Base-by-base conservation (phyloP, 2,329 filamentous ascomycete genomes). In the Diaporthe vexans region DNA sequence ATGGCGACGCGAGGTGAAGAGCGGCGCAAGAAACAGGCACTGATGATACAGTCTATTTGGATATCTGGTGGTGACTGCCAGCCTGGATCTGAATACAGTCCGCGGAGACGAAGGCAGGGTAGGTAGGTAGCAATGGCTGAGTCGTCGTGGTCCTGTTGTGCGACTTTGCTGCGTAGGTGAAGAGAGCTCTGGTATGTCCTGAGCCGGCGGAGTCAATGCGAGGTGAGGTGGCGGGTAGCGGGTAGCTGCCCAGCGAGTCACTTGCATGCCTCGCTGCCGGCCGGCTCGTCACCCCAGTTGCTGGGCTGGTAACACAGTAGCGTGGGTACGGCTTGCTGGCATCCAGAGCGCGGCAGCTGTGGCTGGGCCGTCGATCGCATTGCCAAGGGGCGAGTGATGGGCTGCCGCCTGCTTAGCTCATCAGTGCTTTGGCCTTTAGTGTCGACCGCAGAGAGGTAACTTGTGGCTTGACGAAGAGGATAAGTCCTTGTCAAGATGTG, bases 171-270 rank as follows among this genome's bases (percentile, higher is more conserved):
- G 24, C 26, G 54, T 17, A 51, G 40, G 15, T 10, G 10, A 33
- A 46, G 35, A 46, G 26, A 57, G 35, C 33, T 51, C 15, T 46
- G 40, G 54, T 26, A 48, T 26, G 52, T 40, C 21, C 21, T 4
- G n/a, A 24, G 33, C 43, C 26, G 51, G 21, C 4, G n/a, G n/a
- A 46, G 51, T 24, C 37, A 19, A 46, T 46, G 68, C 46, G 43
- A 51, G 33, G 69, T 51, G 56, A 71, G 69, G 48, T 63, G 43
- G 48, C 37, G 69, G 56, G 68, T 59, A 43, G 48, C 37, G 69
- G 56, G 68, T 59, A 43, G 56, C 46, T 37, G 37, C 37, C 24
- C 56, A 40, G 43, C 56, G 35, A 58, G 56, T 71, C 56, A 71
- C 56, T 29, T 17, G 17, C 13, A 19, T 2, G 43, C 61, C 19